Conservation (phyloP, 306 rosid genomes). For the Acacia acuminata region DNA sequence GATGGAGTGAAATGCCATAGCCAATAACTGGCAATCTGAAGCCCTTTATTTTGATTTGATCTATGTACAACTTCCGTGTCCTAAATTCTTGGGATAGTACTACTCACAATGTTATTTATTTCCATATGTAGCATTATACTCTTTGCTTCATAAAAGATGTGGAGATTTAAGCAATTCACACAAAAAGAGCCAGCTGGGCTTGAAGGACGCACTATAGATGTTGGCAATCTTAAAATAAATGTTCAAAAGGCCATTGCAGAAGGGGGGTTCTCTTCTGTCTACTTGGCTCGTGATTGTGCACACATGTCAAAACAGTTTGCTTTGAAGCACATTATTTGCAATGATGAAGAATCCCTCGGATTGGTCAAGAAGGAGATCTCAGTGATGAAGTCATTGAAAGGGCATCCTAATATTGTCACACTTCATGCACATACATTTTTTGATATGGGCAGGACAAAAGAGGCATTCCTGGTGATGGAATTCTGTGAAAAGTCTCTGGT, state of each 20-base stretch:
- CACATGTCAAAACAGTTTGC: conserved; percentile 89
- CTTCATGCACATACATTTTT: conserved; percentile 74
- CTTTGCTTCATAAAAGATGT: conserved; percentile 51
- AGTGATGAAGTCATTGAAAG: conserved; percentile 76
- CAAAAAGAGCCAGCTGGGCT: conserved; percentile 86
- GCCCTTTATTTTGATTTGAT: not conserved
- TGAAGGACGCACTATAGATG: conserved; percentile 88
- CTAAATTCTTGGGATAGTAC: not conserved
- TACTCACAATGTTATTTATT: conserved; percentile 25
- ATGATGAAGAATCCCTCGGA: conserved; percentile 79
- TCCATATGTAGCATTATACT: conserved; percentile 33
- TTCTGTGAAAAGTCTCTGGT: conserved; percentile 89
- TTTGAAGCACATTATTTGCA: conserved; percentile 88
- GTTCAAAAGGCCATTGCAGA: conserved; percentile 82
- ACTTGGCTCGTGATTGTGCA: conserved; percentile 81
- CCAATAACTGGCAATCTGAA: not conserved
- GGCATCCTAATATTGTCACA: conserved; percentile 88
- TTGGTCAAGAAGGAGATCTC: conserved; percentile 81
- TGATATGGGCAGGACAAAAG: conserved; percentile 93
- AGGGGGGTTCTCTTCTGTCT: conserved; percentile 95
- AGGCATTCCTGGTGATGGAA: conserved; percentile 91
- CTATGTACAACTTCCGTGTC: not conserved
- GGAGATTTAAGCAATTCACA: conserved; percentile 89
- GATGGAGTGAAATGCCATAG: conserved; percentile 10
- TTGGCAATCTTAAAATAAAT: conserved; percentile 79